phyloP scores from a whole-genome alignment of 2,329 filamentous ascomycete species.

The Arthrobotrys pseudoclavata region DNA sequence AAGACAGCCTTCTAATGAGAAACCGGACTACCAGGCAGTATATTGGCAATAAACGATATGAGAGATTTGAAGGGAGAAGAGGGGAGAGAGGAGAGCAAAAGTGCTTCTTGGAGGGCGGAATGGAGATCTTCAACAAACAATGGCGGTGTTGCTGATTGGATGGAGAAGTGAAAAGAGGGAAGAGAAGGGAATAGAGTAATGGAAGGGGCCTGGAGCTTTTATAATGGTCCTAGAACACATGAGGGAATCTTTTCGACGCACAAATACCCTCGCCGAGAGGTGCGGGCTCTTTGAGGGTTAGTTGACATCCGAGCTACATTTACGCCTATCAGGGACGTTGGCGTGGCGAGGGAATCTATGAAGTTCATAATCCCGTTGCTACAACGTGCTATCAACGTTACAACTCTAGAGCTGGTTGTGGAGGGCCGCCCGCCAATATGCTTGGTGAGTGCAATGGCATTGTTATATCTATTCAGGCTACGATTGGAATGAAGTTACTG shows the following conservation, averaged over 20 bases:
- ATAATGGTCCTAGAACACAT: neutral
- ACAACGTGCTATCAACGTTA: neutral
- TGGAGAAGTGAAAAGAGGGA: neutral
- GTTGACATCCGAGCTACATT: neutral
- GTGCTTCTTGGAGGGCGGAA: neutral
- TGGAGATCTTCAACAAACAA: neutral
- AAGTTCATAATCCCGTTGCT: neutral
- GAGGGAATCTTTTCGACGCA: conserved; percentile 8
- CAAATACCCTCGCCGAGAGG: neutral
- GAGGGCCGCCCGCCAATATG: no score
- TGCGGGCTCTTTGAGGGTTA: neutral
- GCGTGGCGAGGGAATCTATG: neutral
- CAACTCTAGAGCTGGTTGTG: no score
- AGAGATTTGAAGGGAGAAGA: neutral
- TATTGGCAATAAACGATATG: neutral
- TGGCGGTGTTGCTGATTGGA: neutral
- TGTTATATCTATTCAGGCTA: no score
- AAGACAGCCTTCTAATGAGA: no score
- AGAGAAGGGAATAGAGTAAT: neutral
- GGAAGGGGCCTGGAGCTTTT: neutral
- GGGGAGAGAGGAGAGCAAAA: neutral
- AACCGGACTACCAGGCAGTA: neutral
- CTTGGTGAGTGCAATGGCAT: no score
- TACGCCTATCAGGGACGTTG: neutral
- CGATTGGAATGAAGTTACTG: no score